Conservation (phyloP, 371 early-diverging fungal genomes). For the Mortierella sp. region DNA sequence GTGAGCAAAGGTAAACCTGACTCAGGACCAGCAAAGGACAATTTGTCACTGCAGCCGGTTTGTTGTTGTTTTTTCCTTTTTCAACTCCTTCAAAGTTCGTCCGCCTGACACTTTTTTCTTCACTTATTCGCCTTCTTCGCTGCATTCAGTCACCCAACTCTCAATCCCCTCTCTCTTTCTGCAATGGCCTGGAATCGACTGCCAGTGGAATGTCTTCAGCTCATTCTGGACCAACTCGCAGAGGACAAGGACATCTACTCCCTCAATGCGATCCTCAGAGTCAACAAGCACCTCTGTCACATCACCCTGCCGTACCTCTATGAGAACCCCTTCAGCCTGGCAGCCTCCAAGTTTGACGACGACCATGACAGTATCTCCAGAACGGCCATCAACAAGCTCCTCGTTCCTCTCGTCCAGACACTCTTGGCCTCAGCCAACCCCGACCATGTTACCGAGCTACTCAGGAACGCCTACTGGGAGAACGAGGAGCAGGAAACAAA, state of each 20-base stretch:
- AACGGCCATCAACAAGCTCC: background rate
- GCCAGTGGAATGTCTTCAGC: constrained; percentile 30
- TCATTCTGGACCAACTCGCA: constrained; percentile 20
- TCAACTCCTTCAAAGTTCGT: background rate
- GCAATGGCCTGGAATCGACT: constrained; percentile 19
- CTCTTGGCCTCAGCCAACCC: background rate
- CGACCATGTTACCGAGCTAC: background rate
- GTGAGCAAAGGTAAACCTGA: background rate
- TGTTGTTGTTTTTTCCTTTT: background rate
- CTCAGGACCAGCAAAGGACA: background rate
- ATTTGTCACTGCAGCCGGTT: background rate
- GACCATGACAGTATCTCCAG: background rate
- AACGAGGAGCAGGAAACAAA: background rate
- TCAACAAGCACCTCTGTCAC: constrained; percentile 15
- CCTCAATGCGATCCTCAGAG: constrained; percentile 15
- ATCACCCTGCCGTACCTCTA: constrained; percentile 32
- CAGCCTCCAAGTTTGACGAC: background rate
- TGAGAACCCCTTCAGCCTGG: constrained; percentile 25
- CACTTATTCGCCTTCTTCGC: background rate
- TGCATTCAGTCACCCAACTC: background rate
- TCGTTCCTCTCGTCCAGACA: background rate
- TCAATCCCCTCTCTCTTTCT: no score
- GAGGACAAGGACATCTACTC: constrained; percentile 16
- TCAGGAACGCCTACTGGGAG: background rate
- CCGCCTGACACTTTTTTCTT: background rate